Percentiles rank a stretch among this genome's conserved stretches.
Evolutionary conservation across 2,329 filamentous ascomycete species (phyloP).

Genomic region (Ramichloridium luteum): DNA sequence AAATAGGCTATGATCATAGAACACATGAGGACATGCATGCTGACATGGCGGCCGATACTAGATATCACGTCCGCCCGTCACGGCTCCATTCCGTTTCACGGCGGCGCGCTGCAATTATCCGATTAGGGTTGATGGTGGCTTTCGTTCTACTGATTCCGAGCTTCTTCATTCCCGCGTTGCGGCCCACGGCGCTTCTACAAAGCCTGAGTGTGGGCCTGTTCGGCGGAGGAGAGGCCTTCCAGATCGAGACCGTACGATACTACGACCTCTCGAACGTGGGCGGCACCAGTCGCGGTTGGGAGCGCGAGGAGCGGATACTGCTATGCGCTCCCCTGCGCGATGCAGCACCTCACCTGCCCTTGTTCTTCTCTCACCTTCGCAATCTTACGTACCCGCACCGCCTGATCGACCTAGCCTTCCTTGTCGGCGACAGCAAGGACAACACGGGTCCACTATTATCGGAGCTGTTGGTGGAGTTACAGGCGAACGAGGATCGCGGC

Average conservation of each 20-base stretch:
- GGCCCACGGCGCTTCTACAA: constrained; percentile 46
- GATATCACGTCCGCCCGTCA: constrained; percentile 75
- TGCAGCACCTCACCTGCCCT: constrained; percentile 77
- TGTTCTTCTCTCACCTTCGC: constrained; percentile 96
- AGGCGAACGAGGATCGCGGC: constrained; percentile 59
- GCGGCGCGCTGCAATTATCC: constrained; percentile 59
- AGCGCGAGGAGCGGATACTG: constrained; percentile 86
- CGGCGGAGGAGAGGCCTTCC: constrained; percentile 49
- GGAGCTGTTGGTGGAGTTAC: constrained; percentile 63
- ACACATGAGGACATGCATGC: not conserved
- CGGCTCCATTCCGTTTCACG: constrained; percentile 51
- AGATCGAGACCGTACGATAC: constrained; percentile 91
- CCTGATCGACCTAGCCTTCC: constrained; percentile 87
- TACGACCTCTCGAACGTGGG: constrained; percentile 89
- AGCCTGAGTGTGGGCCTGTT: constrained; percentile 58
- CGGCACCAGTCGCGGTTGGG: constrained; percentile 87
- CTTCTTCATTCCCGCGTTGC: constrained; percentile 63
- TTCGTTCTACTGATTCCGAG: constrained; percentile 51
- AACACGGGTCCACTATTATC: constrained; percentile 67
- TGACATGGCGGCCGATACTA: constrained; percentile 25
- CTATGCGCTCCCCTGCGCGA: constrained; percentile 91
- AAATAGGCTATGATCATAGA: too few species aligned
- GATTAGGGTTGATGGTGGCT: constrained; percentile 47
- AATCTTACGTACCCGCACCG: constrained; percentile 98
- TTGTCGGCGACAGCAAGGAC: constrained; percentile 96